Percentiles rank a stretch among this genome's conserved stretches.
Conservation (phyloP, 2,329 filamentous ascomycete species). For the Aquanectria penicillioides region DNA sequence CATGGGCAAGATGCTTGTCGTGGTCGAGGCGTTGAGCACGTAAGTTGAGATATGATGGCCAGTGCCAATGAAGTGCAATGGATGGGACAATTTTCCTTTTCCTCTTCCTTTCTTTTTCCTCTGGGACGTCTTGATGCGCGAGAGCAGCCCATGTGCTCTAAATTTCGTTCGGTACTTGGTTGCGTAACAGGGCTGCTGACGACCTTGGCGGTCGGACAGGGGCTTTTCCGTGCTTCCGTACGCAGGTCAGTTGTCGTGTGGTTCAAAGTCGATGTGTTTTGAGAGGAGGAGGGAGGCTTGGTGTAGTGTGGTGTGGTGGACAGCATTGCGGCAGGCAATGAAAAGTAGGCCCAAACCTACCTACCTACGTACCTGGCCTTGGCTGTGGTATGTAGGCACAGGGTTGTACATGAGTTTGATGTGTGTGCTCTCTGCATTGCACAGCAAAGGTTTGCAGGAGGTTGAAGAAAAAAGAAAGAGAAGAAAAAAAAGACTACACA, state of each 20-base stretch:
- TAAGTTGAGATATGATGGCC: slow-evolving; percentile 8
- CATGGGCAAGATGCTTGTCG: not conserved
- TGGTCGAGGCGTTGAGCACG: not conserved
- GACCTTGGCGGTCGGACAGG: not conserved
- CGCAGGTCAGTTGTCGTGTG: not conserved
- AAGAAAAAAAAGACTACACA: no score
- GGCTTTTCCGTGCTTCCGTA: not conserved
- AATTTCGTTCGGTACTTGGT: slow-evolving; percentile 1
- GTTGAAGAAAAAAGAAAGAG: no score
- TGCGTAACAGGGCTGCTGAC: not conserved
- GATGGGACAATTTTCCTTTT: not conserved
- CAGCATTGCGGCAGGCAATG: slow-evolving; percentile 6
- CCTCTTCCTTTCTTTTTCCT: not conserved
- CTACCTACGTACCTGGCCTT: not conserved
- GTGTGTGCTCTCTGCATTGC: no score
- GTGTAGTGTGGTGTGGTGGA: not conserved
- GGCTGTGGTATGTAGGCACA: not conserved
- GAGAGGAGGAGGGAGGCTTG: slow-evolving; percentile 8
- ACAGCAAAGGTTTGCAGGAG: no score
- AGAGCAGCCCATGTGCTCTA: not conserved
- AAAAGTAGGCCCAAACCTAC: slow-evolving; percentile 2
- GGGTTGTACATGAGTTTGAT: no score
- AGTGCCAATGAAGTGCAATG: not conserved
- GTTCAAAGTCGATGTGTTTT: not conserved
- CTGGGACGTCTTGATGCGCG: not conserved